phyloP scores from a whole-genome alignment of 2,329 filamentous ascomycete genomes.

The Trichoderma afroharzianum region DNA sequence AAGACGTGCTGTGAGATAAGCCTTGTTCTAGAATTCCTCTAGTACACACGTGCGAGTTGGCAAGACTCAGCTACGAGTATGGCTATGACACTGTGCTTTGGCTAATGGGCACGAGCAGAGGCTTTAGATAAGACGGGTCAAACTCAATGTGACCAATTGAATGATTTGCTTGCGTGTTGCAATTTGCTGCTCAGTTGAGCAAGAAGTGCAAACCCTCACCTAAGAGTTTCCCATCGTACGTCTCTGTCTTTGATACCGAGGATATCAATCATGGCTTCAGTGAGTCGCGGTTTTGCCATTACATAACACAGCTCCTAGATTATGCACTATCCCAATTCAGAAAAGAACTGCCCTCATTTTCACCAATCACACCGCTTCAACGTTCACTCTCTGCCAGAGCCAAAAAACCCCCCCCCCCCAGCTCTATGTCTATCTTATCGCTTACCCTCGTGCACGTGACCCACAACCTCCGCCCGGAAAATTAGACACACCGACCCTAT shows the following conservation, averaged over 20 bases:
- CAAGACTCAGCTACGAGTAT: neutral
- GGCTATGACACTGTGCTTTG: neutral
- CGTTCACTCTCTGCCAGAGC: neutral
- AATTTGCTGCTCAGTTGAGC: neutral
- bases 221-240: neutral
- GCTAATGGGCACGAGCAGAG: neutral
- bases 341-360: neutral
- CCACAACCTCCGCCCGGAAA: constrained; percentile 25
- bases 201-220: neutral
- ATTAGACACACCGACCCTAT: constrained; percentile 16
- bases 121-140: neutral
- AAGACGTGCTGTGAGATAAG: neutral
- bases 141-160: neutral
- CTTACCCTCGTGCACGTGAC: constrained; percentile 32
- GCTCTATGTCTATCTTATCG: neutral
- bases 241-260: neutral
- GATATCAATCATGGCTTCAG: neutral
- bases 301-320: neutral
- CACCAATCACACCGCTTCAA: neutral
- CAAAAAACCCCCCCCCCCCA: too few relatives aligned
- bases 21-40: constrained; percentile 7
- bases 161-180: neutral
- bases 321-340: neutral
- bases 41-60: neutral
- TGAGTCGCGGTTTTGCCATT: neutral